Base-by-base conservation (phyloP, 352 stramenopile genomes). In the Pythium periplocum region DNA sequence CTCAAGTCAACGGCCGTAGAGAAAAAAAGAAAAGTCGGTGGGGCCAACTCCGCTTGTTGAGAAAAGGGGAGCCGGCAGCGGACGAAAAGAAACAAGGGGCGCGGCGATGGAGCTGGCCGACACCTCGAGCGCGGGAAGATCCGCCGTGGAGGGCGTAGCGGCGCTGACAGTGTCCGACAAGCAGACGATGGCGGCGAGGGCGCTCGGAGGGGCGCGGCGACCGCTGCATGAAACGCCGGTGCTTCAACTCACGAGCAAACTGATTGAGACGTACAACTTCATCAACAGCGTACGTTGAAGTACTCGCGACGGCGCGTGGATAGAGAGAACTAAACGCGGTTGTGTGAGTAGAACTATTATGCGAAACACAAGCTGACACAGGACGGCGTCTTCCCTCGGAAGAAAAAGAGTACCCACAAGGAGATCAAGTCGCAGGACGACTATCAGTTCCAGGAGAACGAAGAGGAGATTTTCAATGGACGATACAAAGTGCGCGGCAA, bases 251-350 rank as follows among this genome's bases (percentile, higher is more conserved):
- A 96, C 89, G 35, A 61, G 94, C 6, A 69, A 83, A 26, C 83
- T 99, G 41, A 96, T 99, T 71, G 78, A 96, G 62, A 99, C 96
- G 11, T 98, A 99, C 71, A 98, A 98, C 67, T 61, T 83, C 46
- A 99, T 99, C 70, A 99, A 99, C 72, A 50, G 68, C 59, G 83
- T 90, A 66, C 65, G 68, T 68, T 37, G 43, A 50, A 26, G 43
- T n/a, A 26, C 17, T 26, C 17, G 17, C 17, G 17, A 26, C 17
- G 17, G 17, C 17, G 17, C 17, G 17, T 26, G 17, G 17, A 26
- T 26, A 26, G 17, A 26, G 17, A 26, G 17, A 26, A 26, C 17
- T 26, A 26, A 26, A 26, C 17, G 17, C 17, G 17, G 17, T 26
- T 26, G 17, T 26, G 17, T 26, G 17, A 26, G 26, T 63, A 94